Conservation (phyloP, 2,329 filamentous ascomycete species). For the Diaporthe vaccinii region DNA sequence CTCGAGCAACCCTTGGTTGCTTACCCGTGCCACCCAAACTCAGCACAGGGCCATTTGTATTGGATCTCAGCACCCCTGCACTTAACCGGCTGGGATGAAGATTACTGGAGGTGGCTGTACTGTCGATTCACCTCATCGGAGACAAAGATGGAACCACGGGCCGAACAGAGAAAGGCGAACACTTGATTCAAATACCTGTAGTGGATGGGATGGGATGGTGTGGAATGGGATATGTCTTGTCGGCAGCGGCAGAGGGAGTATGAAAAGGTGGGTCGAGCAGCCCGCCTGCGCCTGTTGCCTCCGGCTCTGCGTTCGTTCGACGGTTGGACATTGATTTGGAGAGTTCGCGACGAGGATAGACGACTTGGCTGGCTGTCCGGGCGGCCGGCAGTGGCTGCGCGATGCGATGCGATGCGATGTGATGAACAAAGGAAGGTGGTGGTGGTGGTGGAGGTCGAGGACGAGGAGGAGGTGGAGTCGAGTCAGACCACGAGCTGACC, state of each 20-base stretch:
- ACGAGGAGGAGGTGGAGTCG: slow-evolving; percentile 7
- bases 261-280: neutral
- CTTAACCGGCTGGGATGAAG: slow-evolving; percentile 11
- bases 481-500: slow-evolving; percentile 29
- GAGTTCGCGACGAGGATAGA: neutral
- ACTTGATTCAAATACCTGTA: neutral
- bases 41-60: neutral
- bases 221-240: neutral
- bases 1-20: slow-evolving; percentile 9
- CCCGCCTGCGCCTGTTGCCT: neutral
- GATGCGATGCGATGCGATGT: slow-evolving; percentile 2
- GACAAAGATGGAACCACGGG: slow-evolving; percentile 29
- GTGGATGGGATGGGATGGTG: neutral
- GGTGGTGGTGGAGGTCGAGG: neutral
- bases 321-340: neutral
- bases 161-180: neutral
- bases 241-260: neutral
- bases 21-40: neutral
- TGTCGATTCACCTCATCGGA: slow-evolving; percentile 8
- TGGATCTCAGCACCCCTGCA: slow-evolving; percentile 23
- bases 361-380: neutral
- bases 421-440: neutral
- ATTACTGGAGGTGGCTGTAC: slow-evolving; percentile 31
- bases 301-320: neutral
- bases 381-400: slow-evolving; percentile 3